These are phyloP conservation scores for Ceratocystis destructans DNA, from an alignment of 2,329 filamentous ascomycete species.

Conservation along the genomic window DNA sequence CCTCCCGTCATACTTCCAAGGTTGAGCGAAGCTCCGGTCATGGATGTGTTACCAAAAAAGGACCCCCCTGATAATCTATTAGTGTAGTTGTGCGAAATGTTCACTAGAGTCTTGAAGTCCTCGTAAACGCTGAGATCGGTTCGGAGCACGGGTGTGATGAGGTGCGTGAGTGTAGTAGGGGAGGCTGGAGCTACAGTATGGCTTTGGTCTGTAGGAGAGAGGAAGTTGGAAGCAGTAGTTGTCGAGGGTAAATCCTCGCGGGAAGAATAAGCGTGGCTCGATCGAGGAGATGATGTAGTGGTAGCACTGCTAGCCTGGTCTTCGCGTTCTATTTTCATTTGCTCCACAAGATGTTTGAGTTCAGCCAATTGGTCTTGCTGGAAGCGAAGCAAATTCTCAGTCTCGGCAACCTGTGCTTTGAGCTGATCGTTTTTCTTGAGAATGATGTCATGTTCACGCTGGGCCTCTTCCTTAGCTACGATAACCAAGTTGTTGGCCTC, in stretches of 20 bases:
- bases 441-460: conserved; percentile 65
- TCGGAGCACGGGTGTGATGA: conserved; percentile 70
- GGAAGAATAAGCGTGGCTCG: conserved; percentile 52
- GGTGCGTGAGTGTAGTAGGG: conserved; percentile 62
- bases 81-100: conserved; percentile 47
- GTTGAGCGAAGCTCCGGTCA: conserved; percentile 42
- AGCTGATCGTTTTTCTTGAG: conserved; percentile 81
- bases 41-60: conserved; percentile 25
- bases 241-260: conserved; percentile 30
- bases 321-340: conserved; percentile 60
- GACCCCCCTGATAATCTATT: conserved; percentile 32
- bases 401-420: conserved; percentile 71
- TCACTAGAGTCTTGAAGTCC: conserved; percentile 69
- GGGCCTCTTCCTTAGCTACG: conserved; percentile 75
- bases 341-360: conserved; percentile 84
- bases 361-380: conserved; percentile 89
- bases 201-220: conserved; percentile 19
- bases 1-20: conserved; percentile 17
- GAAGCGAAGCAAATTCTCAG: conserved; percentile 68
- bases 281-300: conserved; percentile 59
- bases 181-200: conserved; percentile 35
- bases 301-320: conserved; percentile 58
- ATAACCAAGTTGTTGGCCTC: conserved; percentile 95
- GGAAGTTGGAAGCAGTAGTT: conserved; percentile 21
- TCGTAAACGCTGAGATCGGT: conserved; percentile 69